Evolutionary conservation across 257 asterid genomes (phyloP), one percentile per base, ranked within the genome.

Genomic region (Capsicum rhomboideum): DNA sequence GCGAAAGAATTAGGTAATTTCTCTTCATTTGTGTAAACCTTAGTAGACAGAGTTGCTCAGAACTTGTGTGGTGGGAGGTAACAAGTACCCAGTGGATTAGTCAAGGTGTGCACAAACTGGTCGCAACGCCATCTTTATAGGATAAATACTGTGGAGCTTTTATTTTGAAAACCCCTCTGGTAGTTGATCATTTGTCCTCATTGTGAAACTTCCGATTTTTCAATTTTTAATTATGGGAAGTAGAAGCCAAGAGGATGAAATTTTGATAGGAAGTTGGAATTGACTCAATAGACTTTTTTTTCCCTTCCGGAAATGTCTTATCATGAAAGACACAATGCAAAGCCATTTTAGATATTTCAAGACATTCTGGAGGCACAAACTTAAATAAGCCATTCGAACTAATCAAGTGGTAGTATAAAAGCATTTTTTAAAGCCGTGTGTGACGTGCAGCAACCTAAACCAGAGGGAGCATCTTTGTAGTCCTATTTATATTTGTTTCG

Each of bases 301-400:
- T n/a, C n/a, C n/a, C n/a, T n/a, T n/a, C n/a, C n/a, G n/a, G n/a
- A n/a, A n/a, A n/a, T n/a, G n/a, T n/a, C n/a, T n/a, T n/a, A n/a
- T n/a, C n/a, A n/a, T n/a, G n/a, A n/a, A n/a, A n/a, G n/a, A 74
- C 29, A 7, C 80, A 74, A 74, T 46, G 80, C 80, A 75, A 75
- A 49, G 56, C n/a, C 56, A 72, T 42, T 42, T 40, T n/a, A 8
- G 1, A 72, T 46, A 21, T 42, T 42, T 72, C 56, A 72, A 72
- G n/a, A 14, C 56, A 44, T 72, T 72, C 58, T 72, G 40, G 13
- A 44, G 11, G 79, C 37, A n/a, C 37, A 42, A 42, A 72, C 20
- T 23, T n/a, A 42, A 40, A 42, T 72, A 21, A 42, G 55, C 79
- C 10, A 42, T 44, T 72, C 12, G 6, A 21, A 21, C n/a, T 42